Conservation (phyloP, 2,329 filamentous ascomycete genomes). For the Monilinia aucupariae region DNA sequence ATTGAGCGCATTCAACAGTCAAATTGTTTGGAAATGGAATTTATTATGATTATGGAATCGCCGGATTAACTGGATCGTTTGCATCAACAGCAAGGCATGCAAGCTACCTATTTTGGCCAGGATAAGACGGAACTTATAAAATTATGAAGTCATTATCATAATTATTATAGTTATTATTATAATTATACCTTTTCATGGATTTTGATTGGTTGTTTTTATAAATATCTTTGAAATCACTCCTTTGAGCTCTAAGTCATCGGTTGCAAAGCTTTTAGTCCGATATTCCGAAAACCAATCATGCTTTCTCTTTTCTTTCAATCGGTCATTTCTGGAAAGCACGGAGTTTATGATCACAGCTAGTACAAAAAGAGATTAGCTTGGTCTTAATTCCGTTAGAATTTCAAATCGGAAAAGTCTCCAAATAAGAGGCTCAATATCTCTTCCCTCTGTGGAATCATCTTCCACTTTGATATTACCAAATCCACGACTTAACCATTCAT, state of each 20-base stretch:
- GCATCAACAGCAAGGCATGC: not conserved
- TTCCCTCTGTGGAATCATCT: conserved; percentile 6
- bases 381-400: conserved; percentile 7
- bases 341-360: not conserved
- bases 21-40: not conserved
- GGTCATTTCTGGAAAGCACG: conserved; percentile 1
- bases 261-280: not conserved
- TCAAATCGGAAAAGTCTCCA: conserved; percentile 8
- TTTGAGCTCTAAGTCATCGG: not conserved
- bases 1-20: conserved; percentile 6
- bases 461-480: conserved; percentile 10
- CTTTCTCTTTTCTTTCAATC: not conserved
- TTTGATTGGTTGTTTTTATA: not conserved
- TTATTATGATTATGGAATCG: conserved; percentile 1
- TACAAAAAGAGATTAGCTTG: conserved; percentile 12
- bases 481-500: not conserved
- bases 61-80: conserved; percentile 17
- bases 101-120: not conserved
- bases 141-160: not conserved
- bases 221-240: not conserved
- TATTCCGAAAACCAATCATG: conserved; percentile 2
- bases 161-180: not conserved
- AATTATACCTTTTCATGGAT: not conserved
- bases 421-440: conserved; percentile 7
- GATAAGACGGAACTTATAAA: not conserved